Evolutionary conservation across 1,284 basidiomycete genomes (phyloP).

Genomic region (Ustilago shanxiensis): DNA sequence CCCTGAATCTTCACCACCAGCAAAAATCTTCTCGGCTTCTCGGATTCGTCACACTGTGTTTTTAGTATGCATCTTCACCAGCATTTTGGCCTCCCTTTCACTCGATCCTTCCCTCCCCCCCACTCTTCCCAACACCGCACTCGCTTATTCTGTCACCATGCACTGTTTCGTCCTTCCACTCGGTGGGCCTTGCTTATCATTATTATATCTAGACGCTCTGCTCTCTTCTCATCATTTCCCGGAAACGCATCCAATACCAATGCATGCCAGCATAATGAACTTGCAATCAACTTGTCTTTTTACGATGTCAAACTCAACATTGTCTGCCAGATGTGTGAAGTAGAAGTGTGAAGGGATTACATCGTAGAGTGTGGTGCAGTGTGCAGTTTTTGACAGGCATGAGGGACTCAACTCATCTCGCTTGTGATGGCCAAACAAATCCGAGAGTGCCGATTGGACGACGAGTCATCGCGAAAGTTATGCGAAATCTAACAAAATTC

Average conservation of each 20-base stretch:
- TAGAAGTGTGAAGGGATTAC: background rate
- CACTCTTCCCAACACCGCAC: slow-evolving; percentile 1
- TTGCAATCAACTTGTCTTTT: slow-evolving; percentile 35
- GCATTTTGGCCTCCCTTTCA: slow-evolving; percentile 13
- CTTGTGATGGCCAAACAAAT: slow-evolving; percentile 18
- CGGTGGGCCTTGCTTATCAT: slow-evolving; percentile 20
- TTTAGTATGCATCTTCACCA: slow-evolving; percentile 34
- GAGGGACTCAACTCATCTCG: background rate
- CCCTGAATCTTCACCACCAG: slow-evolving; percentile 1
- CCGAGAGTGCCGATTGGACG: slow-evolving; percentile 35
- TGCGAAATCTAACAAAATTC: background rate
- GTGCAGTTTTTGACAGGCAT: slow-evolving; percentile 15
- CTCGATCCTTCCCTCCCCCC: background rate
- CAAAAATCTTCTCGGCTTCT: slow-evolving; percentile 24
- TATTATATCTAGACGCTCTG: slow-evolving; percentile 16
- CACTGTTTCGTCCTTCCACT: slow-evolving; percentile 7
- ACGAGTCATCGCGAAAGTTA: slow-evolving; percentile 22
- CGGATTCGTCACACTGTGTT: slow-evolving; percentile 42
- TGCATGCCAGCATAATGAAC: slow-evolving; percentile 21
- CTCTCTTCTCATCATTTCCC: slow-evolving; percentile 13
- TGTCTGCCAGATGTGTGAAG: background rate
- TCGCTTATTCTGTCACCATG: slow-evolving; percentile 22
- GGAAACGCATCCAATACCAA: slow-evolving; percentile 32
- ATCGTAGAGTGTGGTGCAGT: background rate
- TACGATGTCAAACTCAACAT: slow-evolving; percentile 10